phyloP scores from a whole-genome alignment of 2,329 filamentous ascomycete species.

The Botrytis squamosa region DNA sequence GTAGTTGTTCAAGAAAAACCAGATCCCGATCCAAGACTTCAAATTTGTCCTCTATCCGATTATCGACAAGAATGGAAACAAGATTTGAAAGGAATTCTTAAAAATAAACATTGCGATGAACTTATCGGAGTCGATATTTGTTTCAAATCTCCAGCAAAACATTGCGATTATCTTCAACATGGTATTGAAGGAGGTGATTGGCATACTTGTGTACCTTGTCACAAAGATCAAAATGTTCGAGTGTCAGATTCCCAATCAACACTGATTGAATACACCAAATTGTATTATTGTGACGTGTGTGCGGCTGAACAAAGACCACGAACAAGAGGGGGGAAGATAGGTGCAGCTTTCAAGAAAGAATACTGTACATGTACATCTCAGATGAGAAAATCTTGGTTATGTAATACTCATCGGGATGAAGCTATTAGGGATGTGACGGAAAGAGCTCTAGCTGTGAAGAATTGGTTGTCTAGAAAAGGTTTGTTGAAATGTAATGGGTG shows the following conservation, averaged over 20 bases:
- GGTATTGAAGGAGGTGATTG: not conserved
- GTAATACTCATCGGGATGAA: not conserved
- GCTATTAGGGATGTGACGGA: not conserved
- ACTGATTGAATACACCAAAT: not conserved
- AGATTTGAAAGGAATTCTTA: not conserved
- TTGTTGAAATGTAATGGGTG: slow-evolving; percentile 1
- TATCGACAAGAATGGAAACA: slow-evolving; percentile 4
- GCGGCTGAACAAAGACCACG: not conserved
- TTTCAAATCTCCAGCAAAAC: slow-evolving; percentile 4
- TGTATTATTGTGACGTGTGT: slow-evolving; percentile 7
- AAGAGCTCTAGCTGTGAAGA: not conserved
- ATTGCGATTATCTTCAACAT: slow-evolving; percentile 9
- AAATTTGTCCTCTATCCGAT: not conserved
- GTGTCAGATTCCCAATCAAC: not conserved
- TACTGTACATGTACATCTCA: slow-evolving; percentile 13
- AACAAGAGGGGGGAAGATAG: not conserved
- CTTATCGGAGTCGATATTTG: not conserved
- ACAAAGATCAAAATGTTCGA: not conserved
- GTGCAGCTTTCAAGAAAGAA: not conserved
- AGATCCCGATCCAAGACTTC: not conserved
- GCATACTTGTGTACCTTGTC: not conserved
- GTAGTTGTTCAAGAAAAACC: not conserved
- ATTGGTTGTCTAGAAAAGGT: not conserved
- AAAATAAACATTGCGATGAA: slow-evolving; percentile 7
- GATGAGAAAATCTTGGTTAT: slow-evolving; percentile 15